Evolutionary conservation across 176 grass and related monocot species (phyloP), one percentile per base, ranked within the genome.

Genomic region (Ensete ventricosum): DNA sequence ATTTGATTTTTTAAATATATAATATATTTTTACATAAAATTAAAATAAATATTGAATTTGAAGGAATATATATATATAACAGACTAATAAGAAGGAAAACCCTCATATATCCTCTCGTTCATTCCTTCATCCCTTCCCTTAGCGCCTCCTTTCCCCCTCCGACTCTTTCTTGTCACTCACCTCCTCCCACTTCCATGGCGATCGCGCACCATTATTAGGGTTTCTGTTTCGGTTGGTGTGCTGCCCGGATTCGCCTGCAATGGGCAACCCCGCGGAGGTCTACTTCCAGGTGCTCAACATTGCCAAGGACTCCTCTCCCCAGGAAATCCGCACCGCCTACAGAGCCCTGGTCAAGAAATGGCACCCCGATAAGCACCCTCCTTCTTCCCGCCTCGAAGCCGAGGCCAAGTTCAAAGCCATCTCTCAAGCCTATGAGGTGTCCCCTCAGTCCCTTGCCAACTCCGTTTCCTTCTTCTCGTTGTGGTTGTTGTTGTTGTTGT

Each of bases 291-390:
- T 93, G 76, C 90, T 98, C 29, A 82, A 89, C 78, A 59, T 98
- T 76, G 85, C 88, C 49, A 85, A 58, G 55, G 84, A 85, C 62
- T 91, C 90, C 71, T 89, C 86, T 51, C 80, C 82, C 23, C 88
- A 87, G 73, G 95, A 93, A 80, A 91, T 98, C 79, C 87, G 95
- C 74, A 78, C 76, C 57, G 95, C 95, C 2, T 98, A 98, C 87
- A 87, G 82, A 73, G 83, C 63, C 69, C 85, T 98, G 68, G 90
- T 75, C 76, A 93, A 71, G 81, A 97, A 93, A 85, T 98, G 95
- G 95, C 94, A 98, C 87, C 95, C 95, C 19, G 95, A 98, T 84
- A 98, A 98, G 78, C 95, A 98, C 80, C 90, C 95, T 60, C 77
- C 90, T 55, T 89, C 95, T n/a, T 91, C 95, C 78, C 90, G 86